Percentiles rank a stretch among this genome's conserved stretches.
Conservation (phyloP, 2,329 filamentous ascomycete species). For the Drechslerella stenobrocha region DNA sequence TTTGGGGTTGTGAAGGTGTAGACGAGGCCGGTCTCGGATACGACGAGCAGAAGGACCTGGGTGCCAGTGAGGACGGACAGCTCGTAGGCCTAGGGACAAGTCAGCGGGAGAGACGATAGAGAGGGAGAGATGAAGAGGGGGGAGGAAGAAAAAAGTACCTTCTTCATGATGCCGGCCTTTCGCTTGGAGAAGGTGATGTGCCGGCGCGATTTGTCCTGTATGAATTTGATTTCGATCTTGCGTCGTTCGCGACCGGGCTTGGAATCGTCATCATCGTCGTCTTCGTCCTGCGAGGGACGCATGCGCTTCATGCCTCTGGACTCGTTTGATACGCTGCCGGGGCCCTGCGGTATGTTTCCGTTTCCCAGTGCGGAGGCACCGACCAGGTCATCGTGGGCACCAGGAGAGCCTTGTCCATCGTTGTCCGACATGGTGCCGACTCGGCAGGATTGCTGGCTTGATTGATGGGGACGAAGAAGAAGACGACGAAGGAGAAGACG, state of each 20-base stretch:
- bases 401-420: conserved; percentile 60
- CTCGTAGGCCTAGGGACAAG: conserved; percentile 88
- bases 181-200: conserved; percentile 99
- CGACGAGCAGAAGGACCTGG: conserved; percentile 92
- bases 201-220: conserved; percentile 97
- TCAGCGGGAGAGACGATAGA: no score
- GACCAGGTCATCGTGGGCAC: conserved; percentile 60
- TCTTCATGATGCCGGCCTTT: conserved; percentile 99
- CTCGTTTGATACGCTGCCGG: conserved; percentile 60
- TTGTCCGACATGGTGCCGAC: conserved; percentile 58
- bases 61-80: conserved; percentile 96
- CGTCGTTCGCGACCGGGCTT: conserved; percentile 96
- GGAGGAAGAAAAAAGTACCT: no score
- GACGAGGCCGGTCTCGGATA: conserved; percentile 94
- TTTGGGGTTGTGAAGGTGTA: conserved; percentile 99
- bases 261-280: conserved; percentile 96
- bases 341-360: conserved; percentile 57
- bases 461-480: background rate
- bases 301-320: conserved; percentile 85
- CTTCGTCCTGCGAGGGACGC: conserved; percentile 79
- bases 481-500: background rate
- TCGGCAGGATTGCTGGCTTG: background rate
- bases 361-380: conserved; percentile 69
- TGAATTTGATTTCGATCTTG: conserved; percentile 99
- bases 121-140: no score